Evolutionary conservation across 805 yeast species (phyloP), one percentile per base, ranked within the genome.

Genomic region (Blastobotrys americana): DNA sequence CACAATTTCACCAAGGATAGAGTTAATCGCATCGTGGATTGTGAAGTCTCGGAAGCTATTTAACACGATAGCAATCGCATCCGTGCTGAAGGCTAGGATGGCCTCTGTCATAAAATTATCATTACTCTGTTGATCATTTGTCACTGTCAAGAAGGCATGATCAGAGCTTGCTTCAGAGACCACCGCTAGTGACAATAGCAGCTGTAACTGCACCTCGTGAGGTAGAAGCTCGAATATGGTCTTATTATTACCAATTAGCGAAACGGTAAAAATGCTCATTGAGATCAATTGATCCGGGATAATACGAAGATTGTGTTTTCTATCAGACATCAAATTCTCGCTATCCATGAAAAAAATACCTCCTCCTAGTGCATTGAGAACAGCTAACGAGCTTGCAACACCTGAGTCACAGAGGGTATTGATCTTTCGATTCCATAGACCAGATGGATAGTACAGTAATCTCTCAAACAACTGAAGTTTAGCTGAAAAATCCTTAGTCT

Each of bases 281-380:
- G 39, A 25, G 15, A 42, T 42, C 17, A 42, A 18, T n/a, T 42
- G 21, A 15, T 42, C 40, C 22, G 44, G 44, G 27, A 42, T 42
- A 17, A 42, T 40, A 16, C 36, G 39, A 8, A 43, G 31, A 13
- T 43, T 43, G 13, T 39, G 42, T 4, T 25, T 17, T 10, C 34
- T 38, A 15, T 38, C 46, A 22, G 37, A 28, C 4, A n/a, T 37
- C 17, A 42, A 28, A 4, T 36, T 15, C 21, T 37, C 36, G 13
- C 16, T 17, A 10, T 27, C 22, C 36, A 47, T 16, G 25, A 46
- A 40, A n/a, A 39, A 38, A 8, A 69, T 43, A 64, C 60, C 52
- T 54, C 56, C 38, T 48, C 68, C 63, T 53, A 66, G 42, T 4
- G 43, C 34, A 27, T 49, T 49, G 6, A 48, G 34, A 22, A 49